Evolutionary conservation across 177 flowering plant species (phyloP).

Genomic region (Vitis hybrid): DNA sequence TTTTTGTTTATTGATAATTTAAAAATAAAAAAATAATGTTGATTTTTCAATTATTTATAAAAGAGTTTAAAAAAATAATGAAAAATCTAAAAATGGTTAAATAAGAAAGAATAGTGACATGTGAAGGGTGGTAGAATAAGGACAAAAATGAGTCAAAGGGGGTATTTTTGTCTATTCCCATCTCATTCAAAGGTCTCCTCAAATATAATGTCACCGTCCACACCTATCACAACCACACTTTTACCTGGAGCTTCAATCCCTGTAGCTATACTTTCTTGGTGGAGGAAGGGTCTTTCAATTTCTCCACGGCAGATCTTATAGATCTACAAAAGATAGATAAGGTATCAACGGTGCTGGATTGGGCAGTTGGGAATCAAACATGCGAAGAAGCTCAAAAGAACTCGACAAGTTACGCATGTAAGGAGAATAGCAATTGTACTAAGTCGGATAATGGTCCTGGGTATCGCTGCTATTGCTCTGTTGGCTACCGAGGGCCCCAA

Average conservation of each 20-base stretch:
- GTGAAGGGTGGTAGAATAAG: too few species aligned
- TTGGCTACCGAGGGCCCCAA: constrained; percentile 11
- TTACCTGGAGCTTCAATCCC: constrained; percentile 7
- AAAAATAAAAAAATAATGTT: too few species aligned
- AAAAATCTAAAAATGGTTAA: too few species aligned
- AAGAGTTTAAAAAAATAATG: too few species aligned
- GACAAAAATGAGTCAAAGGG: too few species aligned
- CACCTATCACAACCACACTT: neutral
- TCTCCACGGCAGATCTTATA: constrained; percentile 4
- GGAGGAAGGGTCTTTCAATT: constrained; percentile 6
- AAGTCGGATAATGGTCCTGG: constrained; percentile 1
- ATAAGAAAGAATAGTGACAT: too few species aligned
- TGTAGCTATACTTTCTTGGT: constrained; percentile 22
- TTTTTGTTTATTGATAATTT: too few species aligned
- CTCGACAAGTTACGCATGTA: constrained; percentile 3
- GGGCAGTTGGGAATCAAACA: constrained; percentile 10
- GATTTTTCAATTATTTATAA: too few species aligned
- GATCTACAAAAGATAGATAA: neutral
- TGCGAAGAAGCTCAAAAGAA: constrained; percentile 9
- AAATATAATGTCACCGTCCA: neutral
- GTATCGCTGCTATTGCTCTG: constrained; percentile 9
- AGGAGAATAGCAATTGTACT: constrained; percentile 1
- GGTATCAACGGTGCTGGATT: constrained; percentile 9
- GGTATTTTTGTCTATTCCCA: too few species aligned
- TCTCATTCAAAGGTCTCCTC: neutral